Evolutionary conservation across 1,284 basidiomycete genomes (phyloP), one percentile per base, ranked within the genome.

Genomic region (Cryptococcus sp.): DNA sequence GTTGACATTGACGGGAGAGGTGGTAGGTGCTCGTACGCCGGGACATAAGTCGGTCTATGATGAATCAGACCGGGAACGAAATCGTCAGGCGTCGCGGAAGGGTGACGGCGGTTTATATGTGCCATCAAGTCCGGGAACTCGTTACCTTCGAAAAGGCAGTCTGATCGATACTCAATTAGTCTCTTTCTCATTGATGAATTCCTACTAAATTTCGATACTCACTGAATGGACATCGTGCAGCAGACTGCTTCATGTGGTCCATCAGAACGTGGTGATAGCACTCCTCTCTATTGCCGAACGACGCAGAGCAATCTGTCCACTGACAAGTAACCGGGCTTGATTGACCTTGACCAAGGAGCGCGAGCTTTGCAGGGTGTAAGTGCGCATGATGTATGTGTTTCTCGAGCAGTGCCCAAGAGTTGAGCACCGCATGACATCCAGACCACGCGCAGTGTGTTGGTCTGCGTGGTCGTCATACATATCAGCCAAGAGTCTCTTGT

Each of bases 191-290:
- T 10, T 10, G 29, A 34, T 34, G 8, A 34, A 34, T 13, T 34
- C 13, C 11, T 44, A 44, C 41, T 6, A 15, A 19, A 7, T 1
- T 2, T 44, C 22, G n/a, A 8, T 22, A 68, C 69, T 55, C 46
- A 71, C 69, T 57, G 58, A 72, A 73, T 20, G 71, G 71, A 59
- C 71, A 73, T 45, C 71, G 58, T n/a, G 69, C 69, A 34, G 59
- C 58, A 55, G 65, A 69, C 11, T 37, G 29, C 5, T 48, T 51
- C 71, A 73, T 72, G 47, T 73, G 71, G n/a, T 44, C 57, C 4
- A 64, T 50, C 34, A 70, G 54, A 19, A 55, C 55, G 55, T 73
- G 69, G 16, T 55, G 45, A 43, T 73, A 66, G 29, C 61, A 63
- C n/a, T 55, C 63, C 17, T 65, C 56, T 3, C 45, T 34, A 26